These are phyloP conservation scores for Vitis amurensis DNA, from an alignment of 164 flowering plant genomes.

Conservation along the genomic window DNA sequence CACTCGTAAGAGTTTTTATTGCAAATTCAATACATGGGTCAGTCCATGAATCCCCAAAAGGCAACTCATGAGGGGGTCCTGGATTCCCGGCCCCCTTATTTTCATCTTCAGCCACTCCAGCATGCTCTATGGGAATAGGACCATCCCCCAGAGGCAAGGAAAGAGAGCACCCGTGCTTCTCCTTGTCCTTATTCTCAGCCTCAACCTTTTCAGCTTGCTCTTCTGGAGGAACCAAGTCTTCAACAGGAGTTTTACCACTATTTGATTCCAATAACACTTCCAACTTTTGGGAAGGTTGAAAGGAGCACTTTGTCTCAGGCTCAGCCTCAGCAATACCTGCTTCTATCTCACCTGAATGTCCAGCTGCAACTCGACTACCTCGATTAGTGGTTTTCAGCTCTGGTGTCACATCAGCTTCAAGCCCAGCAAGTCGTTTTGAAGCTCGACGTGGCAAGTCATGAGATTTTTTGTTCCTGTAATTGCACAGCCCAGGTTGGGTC, in stretches of 20 bases:
- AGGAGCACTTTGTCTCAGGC: conserved; percentile 3
- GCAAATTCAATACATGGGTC: conserved; percentile 69
- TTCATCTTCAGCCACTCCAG: conserved; percentile 5
- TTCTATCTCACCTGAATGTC: conserved; percentile 10
- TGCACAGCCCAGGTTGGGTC: conserved; percentile 6
- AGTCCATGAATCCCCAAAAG: conserved; percentile 29
- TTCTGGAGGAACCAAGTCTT: neutral
- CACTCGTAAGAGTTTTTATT: conserved; percentile 51
- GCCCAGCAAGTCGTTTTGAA: conserved; percentile 58
- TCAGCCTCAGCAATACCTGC: conserved; percentile 5
- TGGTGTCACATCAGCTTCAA: conserved; percentile 25
- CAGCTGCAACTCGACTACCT: conserved; percentile 18
- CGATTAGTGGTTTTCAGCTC: conserved; percentile 26
- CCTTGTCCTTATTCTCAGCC: neutral
- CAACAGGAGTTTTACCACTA: conserved; percentile 1
- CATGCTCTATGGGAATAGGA: conserved; percentile 8
- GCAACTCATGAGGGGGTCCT: conserved; percentile 14
- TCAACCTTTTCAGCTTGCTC: conserved; percentile 1
- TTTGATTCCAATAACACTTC: neutral
- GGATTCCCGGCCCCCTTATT: conserved; percentile 10
- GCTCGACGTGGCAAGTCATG: conserved; percentile 43
- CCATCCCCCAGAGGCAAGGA: conserved; percentile 4
- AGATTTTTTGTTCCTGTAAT: conserved; percentile 17
- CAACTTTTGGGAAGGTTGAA: neutral
- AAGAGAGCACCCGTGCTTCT: neutral